Evolutionary conservation across 805 yeast species (phyloP), one percentile per base, ranked within the genome.

Genomic region (Zygotorulaspora chibaensis): DNA sequence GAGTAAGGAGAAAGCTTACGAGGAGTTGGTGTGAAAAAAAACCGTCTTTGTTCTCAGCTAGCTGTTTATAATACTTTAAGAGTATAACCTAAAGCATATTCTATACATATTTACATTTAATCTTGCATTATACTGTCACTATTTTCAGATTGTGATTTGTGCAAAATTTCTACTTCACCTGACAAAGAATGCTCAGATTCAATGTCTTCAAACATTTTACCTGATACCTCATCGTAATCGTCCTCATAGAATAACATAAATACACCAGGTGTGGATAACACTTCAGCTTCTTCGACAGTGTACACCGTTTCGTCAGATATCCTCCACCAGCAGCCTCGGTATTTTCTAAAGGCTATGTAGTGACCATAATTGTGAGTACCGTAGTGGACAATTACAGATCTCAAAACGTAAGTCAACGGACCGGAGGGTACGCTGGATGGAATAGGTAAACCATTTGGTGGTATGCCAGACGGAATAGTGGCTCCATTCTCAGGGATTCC

Each of bases 311-410:
- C 96, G 65, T 93, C 99, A 56, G 93, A 84, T 15, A 90, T 83
- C 62, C 96, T 78, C 96, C 96, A 90, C 99, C 99, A 91, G 9
- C 80, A 74, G 2, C 90, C 93, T 54, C 95, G 77, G 47, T 70
- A 76, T 58, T 80, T 83, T 59, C 97, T 79, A 68, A 78, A 91
- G 35, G 95, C 88, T 50, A 91, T 86, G 62, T 91, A 91, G 65
- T 91, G 99, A n/a, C 99, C 99, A 62, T 88, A 93, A 57, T 91
- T 89, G 57, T 93, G 97, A 1, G 96, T 85, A 40, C 99, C 99
- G 63, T 84, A 90, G 65, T 91, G 99, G 1, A 91, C 82, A 37
- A 91, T 86, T 1, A 87, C 93, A 0, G 96, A 87, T 59, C 86
- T 86, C 50, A 91, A 73, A 33, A 80, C 74, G 63, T 91, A 91